These are phyloP conservation scores for Penicillium longicatenatum DNA, from an alignment of 495 filamentous ascomycete genomes.

Conservation along the genomic window DNA sequence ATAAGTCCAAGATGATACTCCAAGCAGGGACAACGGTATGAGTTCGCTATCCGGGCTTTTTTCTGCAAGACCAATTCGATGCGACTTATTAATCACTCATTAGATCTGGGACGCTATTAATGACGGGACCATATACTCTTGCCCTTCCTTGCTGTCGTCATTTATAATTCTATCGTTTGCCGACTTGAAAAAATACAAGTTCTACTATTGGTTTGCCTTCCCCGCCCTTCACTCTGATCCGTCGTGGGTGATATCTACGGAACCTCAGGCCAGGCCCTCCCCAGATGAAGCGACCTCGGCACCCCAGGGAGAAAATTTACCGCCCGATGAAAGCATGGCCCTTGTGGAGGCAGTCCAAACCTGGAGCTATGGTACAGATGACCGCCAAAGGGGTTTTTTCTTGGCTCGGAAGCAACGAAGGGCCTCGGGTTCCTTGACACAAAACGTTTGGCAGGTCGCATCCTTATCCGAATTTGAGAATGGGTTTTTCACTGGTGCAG, in stretches of 20 bases:
- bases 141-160: constrained; percentile 84
- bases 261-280: constrained; percentile 6
- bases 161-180: constrained; percentile 92
- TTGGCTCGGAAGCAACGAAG: constrained; percentile 70
- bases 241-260: constrained; percentile 55
- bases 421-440: constrained; percentile 2
- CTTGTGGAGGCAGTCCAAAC: constrained; percentile 80
- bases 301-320: constrained; percentile 47
- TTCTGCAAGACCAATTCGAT: neutral
- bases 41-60: constrained; percentile 3
- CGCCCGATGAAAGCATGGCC: constrained; percentile 64
- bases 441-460: constrained; percentile 66
- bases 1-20: constrained; percentile 71
- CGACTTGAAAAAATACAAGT: constrained; percentile 93
- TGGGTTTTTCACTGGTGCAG: constrained; percentile 78
- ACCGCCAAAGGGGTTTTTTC: constrained; percentile 89
- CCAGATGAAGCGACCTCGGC: constrained; percentile 22
- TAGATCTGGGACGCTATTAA: constrained; percentile 97
- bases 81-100: neutral
- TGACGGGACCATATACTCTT: constrained; percentile 93
- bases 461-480: constrained; percentile 75
- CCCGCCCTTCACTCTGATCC: constrained; percentile 89
- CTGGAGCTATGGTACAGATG: constrained; percentile 80
- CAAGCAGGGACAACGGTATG: constrained; percentile 74
- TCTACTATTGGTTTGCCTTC: constrained; percentile 94